These are phyloP conservation scores for Saccharomycopsis sp. DNA, from an alignment of 805 yeast genomes.

Conservation along the genomic window DNA sequence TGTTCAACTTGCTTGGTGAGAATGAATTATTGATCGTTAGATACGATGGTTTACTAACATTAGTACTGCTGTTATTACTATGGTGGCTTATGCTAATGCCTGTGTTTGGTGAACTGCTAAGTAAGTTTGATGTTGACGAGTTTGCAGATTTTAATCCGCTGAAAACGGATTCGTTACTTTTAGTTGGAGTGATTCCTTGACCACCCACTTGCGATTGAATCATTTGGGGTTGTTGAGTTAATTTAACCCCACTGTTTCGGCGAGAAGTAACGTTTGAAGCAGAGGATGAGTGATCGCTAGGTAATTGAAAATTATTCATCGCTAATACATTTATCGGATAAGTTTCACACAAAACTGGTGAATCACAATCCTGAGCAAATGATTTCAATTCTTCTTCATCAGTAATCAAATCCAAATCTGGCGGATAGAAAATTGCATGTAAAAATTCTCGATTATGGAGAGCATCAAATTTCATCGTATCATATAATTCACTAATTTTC, in stretches of 20 bases:
- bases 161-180: too few relatives aligned
- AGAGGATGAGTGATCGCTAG: conserved; percentile 29
- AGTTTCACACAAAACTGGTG: conserved; percentile 54
- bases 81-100: too few relatives aligned
- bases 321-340: conserved; percentile 72
- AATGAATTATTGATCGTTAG: conserved; percentile 1
- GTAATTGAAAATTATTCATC: conserved; percentile 66
- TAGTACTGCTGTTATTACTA: neutral
- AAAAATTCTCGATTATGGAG: conserved; percentile 87
- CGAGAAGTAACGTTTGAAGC: conserved; percentile 3
- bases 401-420: conserved; percentile 31
- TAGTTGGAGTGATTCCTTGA: too few relatives aligned
- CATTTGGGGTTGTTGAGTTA: conserved; percentile 1
- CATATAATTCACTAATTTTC: conserved; percentile 91
- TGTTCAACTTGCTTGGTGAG: neutral
- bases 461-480: conserved; percentile 98
- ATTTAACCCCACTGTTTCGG: conserved; percentile 7
- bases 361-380: conserved; percentile 32
- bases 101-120: conserved; percentile 7
- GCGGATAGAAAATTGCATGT: conserved; percentile 71
- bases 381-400: conserved; percentile 31
- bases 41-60: neutral
- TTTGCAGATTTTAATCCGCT: neutral
- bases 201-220: too few relatives aligned
- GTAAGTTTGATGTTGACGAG: neutral